Percentiles rank a stretch among this genome's conserved stretches.
phyloP scores from a whole-genome alignment of 225 moss, liverwort and hornwort genomes.

The Pleurozium schreberi region DNA sequence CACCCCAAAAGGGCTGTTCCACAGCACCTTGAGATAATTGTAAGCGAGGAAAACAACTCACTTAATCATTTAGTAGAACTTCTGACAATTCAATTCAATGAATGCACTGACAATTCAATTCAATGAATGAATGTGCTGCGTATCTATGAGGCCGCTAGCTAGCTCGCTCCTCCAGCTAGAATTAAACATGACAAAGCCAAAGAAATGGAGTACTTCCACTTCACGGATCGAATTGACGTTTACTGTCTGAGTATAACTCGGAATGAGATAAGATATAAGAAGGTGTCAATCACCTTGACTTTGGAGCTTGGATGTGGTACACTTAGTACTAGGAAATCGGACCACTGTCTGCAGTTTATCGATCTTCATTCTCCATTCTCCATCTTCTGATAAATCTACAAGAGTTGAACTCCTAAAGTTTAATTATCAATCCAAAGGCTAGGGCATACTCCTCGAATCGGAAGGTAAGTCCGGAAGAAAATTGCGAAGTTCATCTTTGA shows the following conservation, averaged over 20 bases:
- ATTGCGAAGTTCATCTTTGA: neutral
- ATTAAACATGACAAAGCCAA: neutral
- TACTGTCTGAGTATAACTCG: neutral
- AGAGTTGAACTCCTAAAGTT: neutral
- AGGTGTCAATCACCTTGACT: neutral
- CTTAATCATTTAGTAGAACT: too few relatives aligned
- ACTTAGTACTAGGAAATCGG: too few relatives aligned
- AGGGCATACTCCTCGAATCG: neutral
- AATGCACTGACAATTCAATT: neutral
- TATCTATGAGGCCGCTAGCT: neutral
- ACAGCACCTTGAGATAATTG: neutral
- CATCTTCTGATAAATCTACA: neutral
- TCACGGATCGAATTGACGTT: neutral
- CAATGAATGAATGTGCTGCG: neutral
- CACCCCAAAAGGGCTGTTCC: too few relatives aligned
- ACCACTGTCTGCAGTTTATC: neutral
- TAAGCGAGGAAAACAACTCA: neutral
- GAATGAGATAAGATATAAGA: too few relatives aligned
- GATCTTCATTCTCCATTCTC: neutral
- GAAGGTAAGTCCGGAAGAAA: neutral
- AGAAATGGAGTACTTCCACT: neutral
- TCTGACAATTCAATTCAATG: neutral
- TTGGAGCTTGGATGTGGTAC: neutral
- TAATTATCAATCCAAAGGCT: neutral
- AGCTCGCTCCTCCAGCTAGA: neutral